phyloP scores from a whole-genome alignment of 139 green algal species.

The Chlamydomonas applanata region DNA sequence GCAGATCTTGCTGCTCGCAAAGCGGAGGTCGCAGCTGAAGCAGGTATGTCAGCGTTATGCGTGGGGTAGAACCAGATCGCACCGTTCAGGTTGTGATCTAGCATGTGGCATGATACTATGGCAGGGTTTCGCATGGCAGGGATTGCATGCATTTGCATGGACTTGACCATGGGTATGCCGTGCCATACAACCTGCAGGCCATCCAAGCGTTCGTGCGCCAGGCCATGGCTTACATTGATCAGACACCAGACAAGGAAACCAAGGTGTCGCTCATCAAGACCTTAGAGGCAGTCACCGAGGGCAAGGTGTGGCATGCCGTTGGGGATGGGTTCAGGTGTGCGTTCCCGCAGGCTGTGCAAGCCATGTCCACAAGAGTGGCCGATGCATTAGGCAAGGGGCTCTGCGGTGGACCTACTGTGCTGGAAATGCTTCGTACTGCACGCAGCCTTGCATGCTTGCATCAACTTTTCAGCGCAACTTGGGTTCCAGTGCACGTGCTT shows the following conservation, averaged over 20 bases:
- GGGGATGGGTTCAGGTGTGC: no score
- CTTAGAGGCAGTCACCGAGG: constrained; percentile 90
- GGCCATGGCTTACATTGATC: constrained; percentile 84
- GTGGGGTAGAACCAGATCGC: not conserved
- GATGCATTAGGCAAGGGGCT: no score
- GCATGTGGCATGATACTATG: constrained; percentile 6
- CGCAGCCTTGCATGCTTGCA: no score
- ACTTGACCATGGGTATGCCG: not conserved
- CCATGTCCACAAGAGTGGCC: no score
- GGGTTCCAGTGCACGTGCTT: not conserved
- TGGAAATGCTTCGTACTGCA: no score
- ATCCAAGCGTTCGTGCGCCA: constrained; percentile 90
- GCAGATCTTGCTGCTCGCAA: constrained; percentile 91
- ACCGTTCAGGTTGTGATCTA: not conserved
- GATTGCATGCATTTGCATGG: constrained; percentile 2
- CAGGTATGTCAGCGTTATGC: constrained; percentile 52
- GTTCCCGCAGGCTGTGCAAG: no score
- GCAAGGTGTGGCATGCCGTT: constrained; percentile 71
- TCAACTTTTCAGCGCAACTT: not conserved
- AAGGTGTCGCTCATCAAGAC: constrained; percentile 92
- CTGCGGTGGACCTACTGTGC: no score
- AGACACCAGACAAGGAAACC: constrained; percentile 66
- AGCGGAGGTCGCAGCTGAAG: constrained; percentile 95
- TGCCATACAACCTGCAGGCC: constrained; percentile 46
- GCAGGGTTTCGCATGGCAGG: not conserved